Evolutionary conservation across 2,329 filamentous ascomycete species (phyloP).

Genomic region (Microsporum canis): DNA sequence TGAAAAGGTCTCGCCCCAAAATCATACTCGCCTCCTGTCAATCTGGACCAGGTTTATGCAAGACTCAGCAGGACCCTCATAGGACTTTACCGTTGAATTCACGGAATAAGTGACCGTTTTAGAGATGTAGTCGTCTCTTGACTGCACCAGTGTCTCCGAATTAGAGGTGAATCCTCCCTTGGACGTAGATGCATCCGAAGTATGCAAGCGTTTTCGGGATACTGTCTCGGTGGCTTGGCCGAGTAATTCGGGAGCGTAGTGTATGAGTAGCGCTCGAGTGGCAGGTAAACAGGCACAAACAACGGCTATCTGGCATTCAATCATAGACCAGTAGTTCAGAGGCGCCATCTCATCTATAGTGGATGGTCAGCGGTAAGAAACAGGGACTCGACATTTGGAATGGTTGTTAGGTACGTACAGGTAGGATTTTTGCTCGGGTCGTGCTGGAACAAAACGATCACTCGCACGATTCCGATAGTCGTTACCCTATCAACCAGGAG

Average conservation of each 20-base stretch:
- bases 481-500: neutral
- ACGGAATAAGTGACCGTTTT: neutral
- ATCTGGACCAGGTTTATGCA: neutral
- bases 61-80: neutral
- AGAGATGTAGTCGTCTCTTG: neutral
- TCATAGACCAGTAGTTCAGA: conserved; percentile 8
- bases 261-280: conserved; percentile 3
- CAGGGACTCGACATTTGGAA: neutral
- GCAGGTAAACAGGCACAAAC: conserved; percentile 9
- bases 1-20: no score
- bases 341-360: conserved; percentile 3
- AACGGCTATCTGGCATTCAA: conserved; percentile 9
- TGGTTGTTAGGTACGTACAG: neutral
- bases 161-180: neutral
- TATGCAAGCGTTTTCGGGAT: neutral
- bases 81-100: neutral
- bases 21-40: neutral
- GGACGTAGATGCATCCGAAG: neutral
- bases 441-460: neutral
- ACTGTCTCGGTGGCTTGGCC: neutral
- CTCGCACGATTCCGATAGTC: neutral
- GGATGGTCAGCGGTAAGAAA: neutral
- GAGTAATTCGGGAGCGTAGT: neutral
- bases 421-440: neutral
- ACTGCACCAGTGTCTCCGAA: neutral